Percentiles rank a stretch among this genome's conserved stretches.
These are phyloP conservation scores for Oidium heveae DNA, from an alignment of 2,329 filamentous ascomycete genomes.

Conservation along the genomic window DNA sequence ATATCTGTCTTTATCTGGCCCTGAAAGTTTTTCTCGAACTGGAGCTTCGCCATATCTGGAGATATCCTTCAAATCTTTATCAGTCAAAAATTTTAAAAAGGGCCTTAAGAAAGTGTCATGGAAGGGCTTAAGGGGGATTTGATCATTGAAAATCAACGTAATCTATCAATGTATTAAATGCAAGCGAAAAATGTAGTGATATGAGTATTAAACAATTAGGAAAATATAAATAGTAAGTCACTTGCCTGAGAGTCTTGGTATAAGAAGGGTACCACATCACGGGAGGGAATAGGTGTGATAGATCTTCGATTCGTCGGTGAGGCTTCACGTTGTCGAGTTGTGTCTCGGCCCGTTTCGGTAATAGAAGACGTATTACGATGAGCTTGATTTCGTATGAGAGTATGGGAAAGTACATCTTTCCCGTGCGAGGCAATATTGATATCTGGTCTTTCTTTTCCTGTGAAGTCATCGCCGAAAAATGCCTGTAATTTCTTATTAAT, in stretches of 20 bases:
- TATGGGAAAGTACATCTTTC: slow-evolving; percentile 37
- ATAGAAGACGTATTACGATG: slow-evolving; percentile 63
- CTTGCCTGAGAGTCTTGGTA: slow-evolving; percentile 67
- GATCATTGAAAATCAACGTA: too few relatives aligned
- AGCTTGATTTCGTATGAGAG: slow-evolving; percentile 31
- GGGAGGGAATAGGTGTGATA: slow-evolving; percentile 63
- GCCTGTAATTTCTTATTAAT: slow-evolving; percentile 62
- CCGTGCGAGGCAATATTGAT: slow-evolving; percentile 29
- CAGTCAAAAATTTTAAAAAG: not conserved
- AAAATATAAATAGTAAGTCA: slow-evolving; percentile 6
- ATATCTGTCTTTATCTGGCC: slow-evolving; percentile 44
- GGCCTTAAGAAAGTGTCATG: not conserved
- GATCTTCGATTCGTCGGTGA: slow-evolving; percentile 58
- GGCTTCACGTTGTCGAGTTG: slow-evolving; percentile 27
- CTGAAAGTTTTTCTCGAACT: slow-evolving; percentile 41
- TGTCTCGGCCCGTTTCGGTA: slow-evolving; percentile 36
- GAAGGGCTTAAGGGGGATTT: not conserved
- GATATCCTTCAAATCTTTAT: slow-evolving; percentile 30
- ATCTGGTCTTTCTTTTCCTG: slow-evolving; percentile 49
- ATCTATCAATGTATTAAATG: too few relatives aligned
- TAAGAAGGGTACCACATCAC: slow-evolving; percentile 91
- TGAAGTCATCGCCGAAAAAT: slow-evolving; percentile 81
- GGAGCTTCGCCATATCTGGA: slow-evolving; percentile 55
- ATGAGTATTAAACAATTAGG: too few relatives aligned
- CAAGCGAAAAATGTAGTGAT: too few relatives aligned